phyloP scores from a whole-genome alignment of 768 basidiomycete species.

The Coprinellus micaceus region DNA sequence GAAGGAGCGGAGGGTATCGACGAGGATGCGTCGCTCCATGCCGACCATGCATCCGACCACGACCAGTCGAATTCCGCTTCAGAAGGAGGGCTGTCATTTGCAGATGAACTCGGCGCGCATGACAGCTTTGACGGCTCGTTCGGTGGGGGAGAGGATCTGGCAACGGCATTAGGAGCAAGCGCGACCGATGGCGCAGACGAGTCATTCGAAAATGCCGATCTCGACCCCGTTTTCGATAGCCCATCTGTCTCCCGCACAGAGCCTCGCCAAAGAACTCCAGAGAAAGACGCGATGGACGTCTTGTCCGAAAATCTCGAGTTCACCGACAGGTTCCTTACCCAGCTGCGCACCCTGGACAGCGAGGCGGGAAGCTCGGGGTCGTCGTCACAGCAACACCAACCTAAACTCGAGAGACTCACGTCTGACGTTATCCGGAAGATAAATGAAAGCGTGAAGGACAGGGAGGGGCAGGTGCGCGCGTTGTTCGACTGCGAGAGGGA shows the following conservation, averaged over 20 bases:
- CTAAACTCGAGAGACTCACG: conserved; percentile 63
- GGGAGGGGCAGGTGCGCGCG: conserved; percentile 79
- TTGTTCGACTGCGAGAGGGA: conserved; percentile 76
- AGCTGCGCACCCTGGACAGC: conserved; percentile 66
- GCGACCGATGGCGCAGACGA: conserved; percentile 12
- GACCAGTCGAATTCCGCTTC: conserved; percentile 26
- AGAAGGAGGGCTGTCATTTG: conserved; percentile 36
- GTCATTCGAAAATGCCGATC: conserved; percentile 16
- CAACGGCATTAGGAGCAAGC: conserved; percentile 13
- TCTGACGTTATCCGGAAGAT: conserved; percentile 74
- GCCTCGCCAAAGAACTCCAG: conserved; percentile 28
- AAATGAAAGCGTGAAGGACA: conserved; percentile 69
- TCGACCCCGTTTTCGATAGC: conserved; percentile 44
- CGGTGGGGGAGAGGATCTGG: conserved; percentile 4
- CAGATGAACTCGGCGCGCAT: conserved; percentile 34
- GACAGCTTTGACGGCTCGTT: conserved; percentile 24
- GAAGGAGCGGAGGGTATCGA: conserved; percentile 84
- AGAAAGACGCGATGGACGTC: conserved; percentile 67
- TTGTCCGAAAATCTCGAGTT: conserved; percentile 72
- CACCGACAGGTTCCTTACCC: conserved; percentile 72
- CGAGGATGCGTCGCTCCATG: conserved; percentile 5
- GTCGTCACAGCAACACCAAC: conserved; percentile 24
- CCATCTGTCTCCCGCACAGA: conserved; percentile 29
- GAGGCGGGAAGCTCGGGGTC: conserved; percentile 37
- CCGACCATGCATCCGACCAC: conserved; percentile 5